Conservation (phyloP, 345 rosid genomes). For the Citrus sp. region DNA sequence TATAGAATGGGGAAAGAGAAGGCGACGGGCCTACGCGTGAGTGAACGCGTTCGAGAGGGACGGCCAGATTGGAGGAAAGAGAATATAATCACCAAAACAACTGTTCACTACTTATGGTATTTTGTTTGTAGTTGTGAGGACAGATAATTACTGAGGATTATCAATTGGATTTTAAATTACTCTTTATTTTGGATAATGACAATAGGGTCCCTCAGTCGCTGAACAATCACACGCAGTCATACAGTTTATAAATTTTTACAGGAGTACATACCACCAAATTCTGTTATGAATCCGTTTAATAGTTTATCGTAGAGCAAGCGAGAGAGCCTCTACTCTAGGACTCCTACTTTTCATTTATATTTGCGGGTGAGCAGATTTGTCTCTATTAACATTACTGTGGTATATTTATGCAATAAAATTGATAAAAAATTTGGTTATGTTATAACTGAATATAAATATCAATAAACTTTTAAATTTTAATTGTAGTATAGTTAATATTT, state of each 20-base stretch:
- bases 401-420: too few species aligned
- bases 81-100: neutral
- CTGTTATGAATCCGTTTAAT: neutral
- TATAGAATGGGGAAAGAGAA: slow-evolving; percentile 31
- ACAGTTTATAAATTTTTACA: neutral
- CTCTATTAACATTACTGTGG: too few species aligned
- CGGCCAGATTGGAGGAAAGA: slow-evolving; percentile 34
- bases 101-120: neutral
- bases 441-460: too few species aligned
- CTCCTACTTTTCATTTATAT: too few species aligned
- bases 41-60: slow-evolving; percentile 47
- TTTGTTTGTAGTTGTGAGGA: neutral
- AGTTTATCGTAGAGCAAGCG: too few species aligned
- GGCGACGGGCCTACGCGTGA: slow-evolving; percentile 56
- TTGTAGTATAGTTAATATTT: too few species aligned
- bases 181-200: neutral
- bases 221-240: neutral
- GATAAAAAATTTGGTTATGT: too few species aligned
- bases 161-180: neutral
- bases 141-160: neutral
- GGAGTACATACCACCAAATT: neutral
- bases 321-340: too few species aligned
- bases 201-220: neutral
- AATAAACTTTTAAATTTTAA: too few species aligned
- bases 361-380: too few species aligned